Percentiles rank a stretch among this genome's conserved stretches.
These are phyloP conservation scores for Eimeria maxima DNA, from an alignment of 169 alveolate species.

Conservation along the genomic window DNA sequence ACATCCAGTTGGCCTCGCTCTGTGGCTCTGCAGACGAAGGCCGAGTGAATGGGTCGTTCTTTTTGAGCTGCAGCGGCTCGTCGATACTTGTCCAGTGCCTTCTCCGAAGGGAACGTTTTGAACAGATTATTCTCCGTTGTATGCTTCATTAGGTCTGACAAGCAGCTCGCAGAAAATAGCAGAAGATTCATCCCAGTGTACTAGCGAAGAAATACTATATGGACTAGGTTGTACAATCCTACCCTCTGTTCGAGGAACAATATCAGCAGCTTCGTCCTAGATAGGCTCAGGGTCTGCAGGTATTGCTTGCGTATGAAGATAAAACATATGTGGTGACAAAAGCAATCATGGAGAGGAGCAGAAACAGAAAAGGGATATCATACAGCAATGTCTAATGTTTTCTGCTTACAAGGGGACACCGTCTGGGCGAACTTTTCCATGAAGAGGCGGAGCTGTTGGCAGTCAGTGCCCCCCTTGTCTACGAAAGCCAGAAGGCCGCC, in stretches of 20 bases:
- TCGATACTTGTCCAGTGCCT: constrained; percentile 47
- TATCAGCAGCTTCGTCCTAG: background rate
- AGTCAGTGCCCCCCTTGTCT: constrained; percentile 57
- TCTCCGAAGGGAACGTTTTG: constrained; percentile 53
- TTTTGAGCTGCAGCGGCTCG: constrained; percentile 31
- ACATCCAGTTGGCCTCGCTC: constrained; percentile 47
- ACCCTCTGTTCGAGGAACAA: no score
- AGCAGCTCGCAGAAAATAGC: background rate
- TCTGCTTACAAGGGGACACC: constrained; percentile 53
- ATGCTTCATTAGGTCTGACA: constrained; percentile 48
- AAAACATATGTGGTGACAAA: no score
- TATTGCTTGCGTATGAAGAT: no score
- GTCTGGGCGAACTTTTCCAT: constrained; percentile 39
- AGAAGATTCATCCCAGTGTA: background rate
- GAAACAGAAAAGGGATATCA: background rate
- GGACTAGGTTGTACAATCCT: no score
- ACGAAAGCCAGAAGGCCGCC: constrained; percentile 69
- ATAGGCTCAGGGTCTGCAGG: background rate
- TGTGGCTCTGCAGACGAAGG: constrained; percentile 70
- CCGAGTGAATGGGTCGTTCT: constrained; percentile 52
- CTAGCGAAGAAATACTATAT: no score
- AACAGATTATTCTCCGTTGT: constrained; percentile 9
- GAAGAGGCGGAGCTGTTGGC: constrained; percentile 64
- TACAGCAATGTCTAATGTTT: background rate
- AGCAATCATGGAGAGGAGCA: background rate